Conservation (phyloP, 768 basidiomycete species). For the Suillus occidentalis region DNA sequence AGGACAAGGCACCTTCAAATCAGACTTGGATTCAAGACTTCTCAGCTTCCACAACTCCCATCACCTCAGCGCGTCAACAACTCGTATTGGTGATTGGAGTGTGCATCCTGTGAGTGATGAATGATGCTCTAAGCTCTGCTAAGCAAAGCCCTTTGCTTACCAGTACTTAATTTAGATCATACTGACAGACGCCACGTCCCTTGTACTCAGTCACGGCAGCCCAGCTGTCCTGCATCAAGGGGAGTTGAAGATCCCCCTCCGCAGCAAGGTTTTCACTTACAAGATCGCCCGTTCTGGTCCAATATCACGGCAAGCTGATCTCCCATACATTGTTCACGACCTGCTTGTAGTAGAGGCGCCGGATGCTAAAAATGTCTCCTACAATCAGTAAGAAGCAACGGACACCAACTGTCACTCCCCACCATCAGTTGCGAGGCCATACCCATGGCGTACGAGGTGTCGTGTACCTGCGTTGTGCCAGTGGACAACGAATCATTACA, state of each 20-base stretch:
- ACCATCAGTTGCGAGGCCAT: background rate
- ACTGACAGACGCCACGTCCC: background rate
- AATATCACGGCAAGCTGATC: background rate
- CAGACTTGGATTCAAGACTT: background rate
- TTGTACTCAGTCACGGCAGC: background rate
- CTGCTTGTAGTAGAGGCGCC: background rate
- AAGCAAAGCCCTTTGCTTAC: background rate
- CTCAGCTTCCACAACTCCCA: background rate
- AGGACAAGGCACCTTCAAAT: background rate
- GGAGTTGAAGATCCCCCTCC: background rate
- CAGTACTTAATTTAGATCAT: background rate
- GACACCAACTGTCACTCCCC: background rate
- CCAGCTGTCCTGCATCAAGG: background rate
- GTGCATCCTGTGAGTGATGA: background rate
- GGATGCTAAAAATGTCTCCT: background rate
- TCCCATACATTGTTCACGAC: background rate
- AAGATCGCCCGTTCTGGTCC: background rate
- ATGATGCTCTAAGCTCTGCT: background rate
- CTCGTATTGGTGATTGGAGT: background rate
- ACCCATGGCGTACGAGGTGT: background rate
- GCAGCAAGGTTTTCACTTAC: background rate
- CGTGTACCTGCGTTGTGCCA: background rate
- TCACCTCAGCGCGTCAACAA: background rate
- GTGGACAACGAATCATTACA: background rate
- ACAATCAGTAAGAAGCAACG: background rate